These are phyloP conservation scores for Zymoseptoria crescenta DNA, from an alignment of 2,329 filamentous ascomycete genomes.

Conservation along the genomic window DNA sequence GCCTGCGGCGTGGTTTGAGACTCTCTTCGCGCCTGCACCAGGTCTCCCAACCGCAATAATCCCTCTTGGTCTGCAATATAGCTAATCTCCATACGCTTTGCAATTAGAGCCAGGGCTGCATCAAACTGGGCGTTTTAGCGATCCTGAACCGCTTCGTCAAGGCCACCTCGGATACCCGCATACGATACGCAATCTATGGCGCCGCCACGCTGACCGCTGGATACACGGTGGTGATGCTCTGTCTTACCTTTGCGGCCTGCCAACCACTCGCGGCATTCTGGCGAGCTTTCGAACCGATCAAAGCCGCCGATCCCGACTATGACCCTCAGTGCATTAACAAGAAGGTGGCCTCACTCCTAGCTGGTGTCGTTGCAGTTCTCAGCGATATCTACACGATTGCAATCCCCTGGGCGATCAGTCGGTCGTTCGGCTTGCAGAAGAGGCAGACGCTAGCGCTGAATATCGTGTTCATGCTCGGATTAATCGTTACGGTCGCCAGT, in stretches of 20 bases:
- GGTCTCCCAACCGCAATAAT: no score
- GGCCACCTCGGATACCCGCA: not conserved
- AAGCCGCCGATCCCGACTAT: slow-evolving; percentile 36
- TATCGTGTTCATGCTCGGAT: slow-evolving; percentile 30
- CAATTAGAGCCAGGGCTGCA: not conserved
- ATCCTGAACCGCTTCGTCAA: not conserved
- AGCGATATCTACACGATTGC: slow-evolving; percentile 36
- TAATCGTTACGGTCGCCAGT: slow-evolving; percentile 27
- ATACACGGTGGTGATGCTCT: not conserved
- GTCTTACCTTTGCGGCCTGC: not conserved
- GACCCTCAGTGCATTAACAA: slow-evolving; percentile 37
- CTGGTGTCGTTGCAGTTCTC: slow-evolving; percentile 33
- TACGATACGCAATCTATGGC: not conserved
- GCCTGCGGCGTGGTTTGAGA: no score
- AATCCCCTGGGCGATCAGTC: slow-evolving; percentile 38
- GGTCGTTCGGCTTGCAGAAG: slow-evolving; percentile 36
- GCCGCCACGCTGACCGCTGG: not conserved
- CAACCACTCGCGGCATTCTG: not conserved
- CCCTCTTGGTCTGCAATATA: no score
- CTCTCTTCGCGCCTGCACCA: no score
- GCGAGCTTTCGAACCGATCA: not conserved
- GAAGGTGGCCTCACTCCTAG: slow-evolving; percentile 31
- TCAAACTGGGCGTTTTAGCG: not conserved
- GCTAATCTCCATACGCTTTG: no score
- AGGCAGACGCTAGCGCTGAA: slow-evolving; percentile 39